These are phyloP conservation scores for Nicotiana noctiflora DNA, from an alignment of 257 asterid species.

Conservation along the genomic window DNA sequence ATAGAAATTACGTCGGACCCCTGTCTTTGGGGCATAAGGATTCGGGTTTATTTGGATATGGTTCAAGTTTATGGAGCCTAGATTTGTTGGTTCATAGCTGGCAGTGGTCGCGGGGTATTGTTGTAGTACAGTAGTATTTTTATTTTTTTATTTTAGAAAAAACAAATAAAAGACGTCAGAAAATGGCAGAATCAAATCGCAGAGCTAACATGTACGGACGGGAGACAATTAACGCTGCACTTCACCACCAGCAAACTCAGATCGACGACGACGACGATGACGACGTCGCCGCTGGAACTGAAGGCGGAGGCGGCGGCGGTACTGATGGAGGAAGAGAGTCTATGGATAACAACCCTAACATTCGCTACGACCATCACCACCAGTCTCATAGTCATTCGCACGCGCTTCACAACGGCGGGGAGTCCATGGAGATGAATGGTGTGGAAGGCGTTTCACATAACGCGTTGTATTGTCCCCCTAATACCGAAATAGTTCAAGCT, in stretches of 20 bases:
- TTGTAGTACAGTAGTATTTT: conserved; percentile 26
- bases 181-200: conserved; percentile 11
- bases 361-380: conserved; percentile 61
- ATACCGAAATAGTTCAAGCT: conserved; percentile 31
- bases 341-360: conserved; percentile 29
- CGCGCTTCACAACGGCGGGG: conserved; percentile 36
- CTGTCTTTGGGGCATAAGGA: background rate
- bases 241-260: conserved; percentile 20
- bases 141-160: background rate
- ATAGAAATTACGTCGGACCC: background rate
- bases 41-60: conserved; percentile 1
- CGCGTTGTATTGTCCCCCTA: conserved; percentile 36
- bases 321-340: conserved; percentile 32
- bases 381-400: conserved; percentile 45
- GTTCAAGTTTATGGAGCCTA: background rate
- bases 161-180: background rate
- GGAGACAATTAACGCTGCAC: conserved; percentile 11
- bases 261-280: conserved; percentile 42
- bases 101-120: background rate
- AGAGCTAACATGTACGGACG: conserved; percentile 14
- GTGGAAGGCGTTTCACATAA: conserved; percentile 36
- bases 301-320: background rate
- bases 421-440: conserved; percentile 27
- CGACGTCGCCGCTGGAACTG: conserved; percentile 29
- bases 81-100: background rate